Conservation (phyloP, 805 yeast genomes). For the Candida nonsorbophila region DNA sequence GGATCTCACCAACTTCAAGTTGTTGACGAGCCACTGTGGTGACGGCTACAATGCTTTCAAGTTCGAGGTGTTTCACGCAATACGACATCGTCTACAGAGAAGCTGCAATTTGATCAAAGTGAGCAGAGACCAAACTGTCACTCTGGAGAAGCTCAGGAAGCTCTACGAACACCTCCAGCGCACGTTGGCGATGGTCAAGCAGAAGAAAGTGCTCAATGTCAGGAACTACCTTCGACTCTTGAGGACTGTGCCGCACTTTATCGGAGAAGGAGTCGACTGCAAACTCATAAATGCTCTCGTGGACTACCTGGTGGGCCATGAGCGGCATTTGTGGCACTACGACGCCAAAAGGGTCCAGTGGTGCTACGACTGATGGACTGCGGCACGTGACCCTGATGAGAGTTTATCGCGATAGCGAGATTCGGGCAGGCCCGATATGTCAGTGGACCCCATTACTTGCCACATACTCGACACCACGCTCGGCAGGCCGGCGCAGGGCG, state of each 20-base stretch:
- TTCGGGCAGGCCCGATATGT: constrained; percentile 11
- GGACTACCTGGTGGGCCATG: constrained; percentile 15
- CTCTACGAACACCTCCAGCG: constrained; percentile 9
- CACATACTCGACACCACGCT: constrained; percentile 81
- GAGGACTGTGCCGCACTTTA: constrained; percentile 3
- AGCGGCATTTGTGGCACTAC: constrained; percentile 19
- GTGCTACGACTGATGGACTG: constrained; percentile 6
- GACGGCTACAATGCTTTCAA: constrained; percentile 4
- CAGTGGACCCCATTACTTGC: constrained; percentile 68
- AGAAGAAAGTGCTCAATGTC: constrained; percentile 6
- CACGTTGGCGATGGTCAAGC: constrained; percentile 10
- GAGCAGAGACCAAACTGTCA: constrained; percentile 17
- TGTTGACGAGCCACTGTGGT: not conserved
- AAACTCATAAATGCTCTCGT: constrained; percentile 20
- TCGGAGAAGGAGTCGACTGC: constrained; percentile 9
- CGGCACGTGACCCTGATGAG: no score
- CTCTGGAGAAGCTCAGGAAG: constrained; percentile 8
- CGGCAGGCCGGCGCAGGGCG: constrained; percentile 79
- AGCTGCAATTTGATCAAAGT: constrained; percentile 16
- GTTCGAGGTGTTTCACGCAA: constrained; percentile 16
- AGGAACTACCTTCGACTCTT: constrained; percentile 5
- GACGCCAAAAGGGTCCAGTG: constrained; percentile 13
- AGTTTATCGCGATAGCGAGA: constrained; percentile 2
- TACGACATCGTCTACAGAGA: constrained; percentile 20
- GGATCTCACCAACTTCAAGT: constrained; percentile 8